phyloP scores from a whole-genome alignment of 2,329 filamentous ascomycete genomes.

The Coniochaeta sp. region DNA sequence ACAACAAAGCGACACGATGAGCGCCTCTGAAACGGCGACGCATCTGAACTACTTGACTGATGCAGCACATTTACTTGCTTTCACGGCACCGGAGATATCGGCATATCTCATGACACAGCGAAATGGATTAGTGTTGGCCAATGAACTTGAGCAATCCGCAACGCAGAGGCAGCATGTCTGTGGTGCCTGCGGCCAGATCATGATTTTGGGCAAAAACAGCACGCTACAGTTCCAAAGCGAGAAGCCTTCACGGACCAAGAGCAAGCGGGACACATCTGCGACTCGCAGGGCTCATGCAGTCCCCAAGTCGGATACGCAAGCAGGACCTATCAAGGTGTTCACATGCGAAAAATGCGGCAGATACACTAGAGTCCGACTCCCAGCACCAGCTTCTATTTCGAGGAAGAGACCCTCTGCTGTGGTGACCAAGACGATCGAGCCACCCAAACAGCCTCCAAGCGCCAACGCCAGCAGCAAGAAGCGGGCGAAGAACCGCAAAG shows the following conservation, averaged over 20 bases:
- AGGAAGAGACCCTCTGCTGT: conserved; percentile 11
- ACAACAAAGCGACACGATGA: conserved; percentile 5
- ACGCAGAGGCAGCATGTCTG: conserved; percentile 48
- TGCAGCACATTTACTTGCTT: conserved; percentile 49
- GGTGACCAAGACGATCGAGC: conserved; percentile 5
- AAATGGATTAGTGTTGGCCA: conserved; percentile 38
- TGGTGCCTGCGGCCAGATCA: conserved; percentile 52
- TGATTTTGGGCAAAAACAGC: conserved; percentile 42
- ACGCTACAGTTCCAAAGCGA: conserved; percentile 28
- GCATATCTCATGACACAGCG: conserved; percentile 51
- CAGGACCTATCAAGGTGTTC: conserved; percentile 28
- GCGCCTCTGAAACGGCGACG: conserved; percentile 12
- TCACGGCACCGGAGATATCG: conserved; percentile 46
- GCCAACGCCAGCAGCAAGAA: conserved; percentile 56
- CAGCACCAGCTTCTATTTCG: conserved; percentile 24
- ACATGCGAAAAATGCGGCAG: conserved; percentile 37
- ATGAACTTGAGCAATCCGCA: conserved; percentile 35
- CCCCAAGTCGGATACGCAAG: background rate
- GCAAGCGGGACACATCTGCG: conserved; percentile 6
- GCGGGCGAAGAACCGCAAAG: conserved; percentile 56
- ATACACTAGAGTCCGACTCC: conserved; percentile 32
- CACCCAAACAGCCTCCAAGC: conserved; percentile 22
- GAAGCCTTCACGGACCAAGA: conserved; percentile 40
- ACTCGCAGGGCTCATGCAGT: background rate
- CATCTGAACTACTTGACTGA: conserved; percentile 43